Conservation (phyloP, 805 yeast genomes). For the Teunomyces barrocoloradensis region DNA sequence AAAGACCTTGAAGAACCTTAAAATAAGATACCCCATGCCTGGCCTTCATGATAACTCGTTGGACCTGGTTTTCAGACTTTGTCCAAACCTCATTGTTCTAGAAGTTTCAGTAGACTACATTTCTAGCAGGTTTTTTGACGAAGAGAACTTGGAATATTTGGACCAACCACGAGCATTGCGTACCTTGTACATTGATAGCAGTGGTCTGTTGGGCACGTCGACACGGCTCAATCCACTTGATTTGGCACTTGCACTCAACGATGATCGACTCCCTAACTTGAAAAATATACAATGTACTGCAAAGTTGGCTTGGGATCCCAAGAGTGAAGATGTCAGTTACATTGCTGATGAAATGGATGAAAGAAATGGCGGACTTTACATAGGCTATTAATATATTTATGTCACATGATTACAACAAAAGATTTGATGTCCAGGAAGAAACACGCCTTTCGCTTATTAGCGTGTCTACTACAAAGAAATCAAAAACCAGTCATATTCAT, state of each 20-base stretch:
- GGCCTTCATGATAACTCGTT: constrained; percentile 64
- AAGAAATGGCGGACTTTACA: constrained; percentile 71
- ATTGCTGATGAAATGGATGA: constrained; percentile 70
- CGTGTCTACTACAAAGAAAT: neutral
- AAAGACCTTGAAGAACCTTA: constrained; percentile 54
- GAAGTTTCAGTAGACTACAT: constrained; percentile 80
- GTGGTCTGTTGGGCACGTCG: constrained; percentile 84
- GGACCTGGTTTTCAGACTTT: constrained; percentile 69
- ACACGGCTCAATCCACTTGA: constrained; percentile 86
- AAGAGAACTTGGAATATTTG: constrained; percentile 23
- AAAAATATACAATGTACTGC: constrained; percentile 64
- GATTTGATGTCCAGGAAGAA: too few species aligned
- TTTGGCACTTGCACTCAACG: constrained; percentile 77
- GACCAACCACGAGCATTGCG: constrained; percentile 47
- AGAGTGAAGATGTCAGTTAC: constrained; percentile 38
- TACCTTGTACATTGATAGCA: constrained; percentile 69
- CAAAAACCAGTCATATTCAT: neutral
- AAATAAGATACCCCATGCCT: constrained; percentile 88
- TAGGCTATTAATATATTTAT: constrained; percentile 29
- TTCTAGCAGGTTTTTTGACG: constrained; percentile 42
- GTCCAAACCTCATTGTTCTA: constrained; percentile 66
- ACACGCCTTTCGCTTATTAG: too few species aligned
- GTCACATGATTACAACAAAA: too few species aligned
- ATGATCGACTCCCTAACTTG: constrained; percentile 69
- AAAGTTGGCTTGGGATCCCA: constrained; percentile 81